These are phyloP conservation scores for Trichoderma erinaceum DNA, from an alignment of 495 filamentous ascomycete genomes.

Conservation along the genomic window DNA sequence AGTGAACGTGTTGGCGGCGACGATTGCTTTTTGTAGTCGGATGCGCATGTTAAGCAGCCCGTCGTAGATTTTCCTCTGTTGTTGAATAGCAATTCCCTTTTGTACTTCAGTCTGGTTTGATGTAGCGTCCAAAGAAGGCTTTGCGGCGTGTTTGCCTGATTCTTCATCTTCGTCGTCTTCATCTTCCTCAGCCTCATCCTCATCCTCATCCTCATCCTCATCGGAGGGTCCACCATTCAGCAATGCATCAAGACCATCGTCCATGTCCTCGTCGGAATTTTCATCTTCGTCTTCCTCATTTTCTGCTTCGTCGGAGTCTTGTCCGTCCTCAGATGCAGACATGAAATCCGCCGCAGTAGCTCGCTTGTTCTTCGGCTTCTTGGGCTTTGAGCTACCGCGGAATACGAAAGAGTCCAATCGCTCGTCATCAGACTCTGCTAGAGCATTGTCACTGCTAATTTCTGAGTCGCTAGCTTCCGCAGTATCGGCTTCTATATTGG, in stretches of 20 bases:
- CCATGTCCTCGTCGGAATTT: constrained; percentile 32
- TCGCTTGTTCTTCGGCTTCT: constrained; percentile 28
- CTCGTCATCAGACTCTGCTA: constrained; percentile 56
- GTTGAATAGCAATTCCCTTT: constrained; percentile 80
- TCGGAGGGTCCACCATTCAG: constrained; percentile 30
- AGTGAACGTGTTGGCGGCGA: constrained; percentile 71
- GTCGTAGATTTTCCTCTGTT: constrained; percentile 80
- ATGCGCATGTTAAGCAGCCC: constrained; percentile 81
- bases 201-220: constrained; percentile 33
- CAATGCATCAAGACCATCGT: constrained; percentile 25
- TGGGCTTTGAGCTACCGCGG: constrained; percentile 45
- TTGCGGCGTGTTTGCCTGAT: neutral
- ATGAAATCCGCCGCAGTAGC: constrained; percentile 47
- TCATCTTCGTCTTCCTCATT: constrained; percentile 33
- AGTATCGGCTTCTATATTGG: constrained; percentile 40
- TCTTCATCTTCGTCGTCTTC: constrained; percentile 15
- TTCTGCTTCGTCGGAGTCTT: constrained; percentile 19
- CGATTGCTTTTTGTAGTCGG: constrained; percentile 81
- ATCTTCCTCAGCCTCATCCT: constrained; percentile 26
- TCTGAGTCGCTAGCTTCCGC: constrained; percentile 49
- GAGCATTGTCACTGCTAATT: constrained; percentile 58
- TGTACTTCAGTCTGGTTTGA: constrained; percentile 58
- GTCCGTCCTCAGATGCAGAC: constrained; percentile 32
- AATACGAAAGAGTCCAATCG: constrained; percentile 50
- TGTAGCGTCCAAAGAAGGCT: neutral